Evolutionary conservation across 2,329 filamentous ascomycete species (phyloP).

Genomic region (Escovopsis weberi): DNA sequence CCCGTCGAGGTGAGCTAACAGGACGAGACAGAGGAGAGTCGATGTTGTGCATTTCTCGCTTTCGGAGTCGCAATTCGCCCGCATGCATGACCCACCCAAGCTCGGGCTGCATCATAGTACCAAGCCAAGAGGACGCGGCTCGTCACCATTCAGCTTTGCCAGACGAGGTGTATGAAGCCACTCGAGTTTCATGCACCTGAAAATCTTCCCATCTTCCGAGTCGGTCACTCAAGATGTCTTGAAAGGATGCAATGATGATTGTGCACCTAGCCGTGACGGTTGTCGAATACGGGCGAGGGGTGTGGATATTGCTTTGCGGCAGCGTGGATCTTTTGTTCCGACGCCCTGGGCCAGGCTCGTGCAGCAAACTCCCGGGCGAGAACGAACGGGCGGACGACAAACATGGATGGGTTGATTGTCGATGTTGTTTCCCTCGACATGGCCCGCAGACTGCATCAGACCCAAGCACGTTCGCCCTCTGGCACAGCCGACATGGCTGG

Average conservation of each 20-base stretch:
- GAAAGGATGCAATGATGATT: background rate
- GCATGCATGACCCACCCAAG: constrained; percentile 5
- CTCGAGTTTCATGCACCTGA: background rate
- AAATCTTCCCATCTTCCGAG: too few species aligned
- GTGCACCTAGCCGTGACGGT: background rate
- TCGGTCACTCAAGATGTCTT: too few species aligned
- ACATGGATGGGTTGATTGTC: too few species aligned
- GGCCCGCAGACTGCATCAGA: too few species aligned
- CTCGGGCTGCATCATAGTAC: constrained; percentile 1
- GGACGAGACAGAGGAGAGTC: background rate
- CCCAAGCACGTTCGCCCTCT: too few species aligned
- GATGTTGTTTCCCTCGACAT: too few species aligned
- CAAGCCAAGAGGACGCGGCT: background rate
- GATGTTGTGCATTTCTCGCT: constrained; percentile 4
- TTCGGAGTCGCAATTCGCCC: constrained; percentile 1
- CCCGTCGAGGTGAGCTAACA: background rate
- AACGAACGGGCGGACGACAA: background rate
- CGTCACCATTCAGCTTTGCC: background rate
- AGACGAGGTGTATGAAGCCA: background rate
- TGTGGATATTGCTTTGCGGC: background rate
- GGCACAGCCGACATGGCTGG: too few species aligned
- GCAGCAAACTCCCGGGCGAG: background rate
- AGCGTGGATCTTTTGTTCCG: background rate
- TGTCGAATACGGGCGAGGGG: background rate
- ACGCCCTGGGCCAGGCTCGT: background rate